Evolutionary conservation across 2,329 filamentous ascomycete species (phyloP).

Genomic region (Cercospora zeae-maydis): DNA sequence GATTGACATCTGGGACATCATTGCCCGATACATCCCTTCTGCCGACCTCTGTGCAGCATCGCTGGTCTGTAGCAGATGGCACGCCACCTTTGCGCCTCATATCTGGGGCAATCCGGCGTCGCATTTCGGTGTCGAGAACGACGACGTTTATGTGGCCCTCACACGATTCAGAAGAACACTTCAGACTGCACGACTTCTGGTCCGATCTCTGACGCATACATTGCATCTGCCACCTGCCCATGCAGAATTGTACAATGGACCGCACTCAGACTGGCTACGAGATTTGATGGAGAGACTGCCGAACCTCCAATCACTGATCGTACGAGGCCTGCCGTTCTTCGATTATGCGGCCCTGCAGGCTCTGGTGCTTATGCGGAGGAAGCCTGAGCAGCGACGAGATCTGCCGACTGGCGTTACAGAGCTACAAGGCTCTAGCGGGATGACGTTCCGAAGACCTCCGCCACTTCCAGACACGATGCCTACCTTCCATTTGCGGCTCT

Average conservation of each 20-base stretch:
- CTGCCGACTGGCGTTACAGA: conserved; percentile 24
- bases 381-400: conserved; percentile 29
- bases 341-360: conserved; percentile 57
- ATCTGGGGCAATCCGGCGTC: conserved; percentile 62
- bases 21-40: conserved; percentile 56
- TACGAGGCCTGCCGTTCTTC: conserved; percentile 58
- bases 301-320: conserved; percentile 57
- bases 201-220: conserved; percentile 58
- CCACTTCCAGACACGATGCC: conserved; percentile 8
- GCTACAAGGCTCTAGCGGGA: conserved; percentile 35
- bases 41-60: conserved; percentile 55
- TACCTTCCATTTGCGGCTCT: conserved; percentile 51
- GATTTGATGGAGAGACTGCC: conserved; percentile 58
- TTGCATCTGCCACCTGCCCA: conserved; percentile 59
- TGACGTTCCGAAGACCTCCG: conserved; percentile 21
- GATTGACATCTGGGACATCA: conserved; percentile 54
- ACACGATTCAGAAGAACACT: conserved; percentile 58
- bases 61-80: conserved; percentile 57
- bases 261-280: conserved; percentile 56
- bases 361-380: conserved; percentile 35
- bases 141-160: conserved; percentile 59
- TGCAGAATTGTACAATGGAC: conserved; percentile 59
- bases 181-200: conserved; percentile 50
- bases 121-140: conserved; percentile 59
- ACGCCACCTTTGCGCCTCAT: conserved; percentile 55